phyloP scores from a whole-genome alignment of 352 stramenopile species.

The Phytopythium cucurbitacearum region DNA sequence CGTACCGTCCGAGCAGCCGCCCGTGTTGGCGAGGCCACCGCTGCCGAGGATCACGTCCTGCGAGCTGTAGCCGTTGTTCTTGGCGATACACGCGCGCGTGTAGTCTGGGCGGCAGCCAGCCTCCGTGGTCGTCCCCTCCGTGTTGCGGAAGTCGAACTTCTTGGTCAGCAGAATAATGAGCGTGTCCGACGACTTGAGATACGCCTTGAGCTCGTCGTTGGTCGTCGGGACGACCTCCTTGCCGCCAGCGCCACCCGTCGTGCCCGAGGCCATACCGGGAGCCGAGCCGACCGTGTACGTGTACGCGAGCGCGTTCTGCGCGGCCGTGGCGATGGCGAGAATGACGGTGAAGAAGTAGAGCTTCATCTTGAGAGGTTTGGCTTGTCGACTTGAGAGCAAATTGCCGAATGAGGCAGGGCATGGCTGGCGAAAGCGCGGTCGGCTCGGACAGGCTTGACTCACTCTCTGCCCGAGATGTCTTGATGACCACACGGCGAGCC shows the following conservation, averaged over 20 bases:
- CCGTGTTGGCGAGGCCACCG: conserved; percentile 44
- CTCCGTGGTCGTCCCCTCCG: conserved; percentile 36
- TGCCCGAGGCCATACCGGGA: conserved; percentile 17
- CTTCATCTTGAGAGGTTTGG: conserved; percentile 10
- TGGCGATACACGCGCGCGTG: conserved; percentile 19
- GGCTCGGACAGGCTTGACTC: conserved; percentile 6
- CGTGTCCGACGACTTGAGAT: conserved; percentile 19
- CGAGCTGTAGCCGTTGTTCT: conserved; percentile 37
- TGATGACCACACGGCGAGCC: no score
- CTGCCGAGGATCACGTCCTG: conserved; percentile 47
- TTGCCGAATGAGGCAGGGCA: no score
- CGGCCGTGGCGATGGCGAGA: conserved; percentile 7
- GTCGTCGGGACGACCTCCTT: conserved; percentile 25
- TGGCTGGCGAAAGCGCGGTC: conserved; percentile 8
- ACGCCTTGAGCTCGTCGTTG: conserved; percentile 25
- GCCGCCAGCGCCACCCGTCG: conserved; percentile 27
- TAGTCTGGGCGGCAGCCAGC: conserved; percentile 30
- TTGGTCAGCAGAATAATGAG: conserved; percentile 35
- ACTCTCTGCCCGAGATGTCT: no score
- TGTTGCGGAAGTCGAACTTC: conserved; percentile 33
- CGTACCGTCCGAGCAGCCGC: conserved; percentile 34
- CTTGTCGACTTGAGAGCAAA: no score
- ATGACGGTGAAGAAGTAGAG: conserved; percentile 17
- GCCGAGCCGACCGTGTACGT: conserved; percentile 11
- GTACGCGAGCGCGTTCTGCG: neutral